A percentile compares a stretch with the other conserved stretches of the same genome.
phyloP scores from a whole-genome alignment of 352 stramenopile genomes.

The Pelagophyceae sp. region DNA sequence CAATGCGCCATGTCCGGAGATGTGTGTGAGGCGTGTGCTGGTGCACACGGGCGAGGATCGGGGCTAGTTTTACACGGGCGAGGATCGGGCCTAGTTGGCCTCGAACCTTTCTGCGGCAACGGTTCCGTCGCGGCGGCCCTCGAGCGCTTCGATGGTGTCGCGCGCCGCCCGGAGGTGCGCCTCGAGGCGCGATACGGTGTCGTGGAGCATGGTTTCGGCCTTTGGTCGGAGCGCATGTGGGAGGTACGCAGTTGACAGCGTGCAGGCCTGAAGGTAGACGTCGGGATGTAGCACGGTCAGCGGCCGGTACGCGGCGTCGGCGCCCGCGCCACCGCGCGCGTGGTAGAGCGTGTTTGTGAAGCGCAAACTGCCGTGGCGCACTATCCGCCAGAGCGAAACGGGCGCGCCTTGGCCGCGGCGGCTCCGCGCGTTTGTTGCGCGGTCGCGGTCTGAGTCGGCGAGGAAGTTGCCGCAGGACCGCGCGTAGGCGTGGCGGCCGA shows the following conservation, averaged over 20 bases:
- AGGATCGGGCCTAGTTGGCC: no score
- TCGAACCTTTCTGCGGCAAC: no score
- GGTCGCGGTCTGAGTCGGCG: background rate
- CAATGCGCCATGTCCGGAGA: no score
- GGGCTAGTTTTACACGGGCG: no score
- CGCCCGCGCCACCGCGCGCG: background rate
- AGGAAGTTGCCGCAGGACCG: slow-evolving; percentile 5
- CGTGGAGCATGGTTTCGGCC: background rate
- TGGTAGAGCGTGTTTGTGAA: background rate
- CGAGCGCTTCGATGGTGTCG: no score
- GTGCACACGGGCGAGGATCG: no score
- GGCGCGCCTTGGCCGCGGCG: background rate
- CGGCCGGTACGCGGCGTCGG: background rate
- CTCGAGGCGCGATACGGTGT: background rate
- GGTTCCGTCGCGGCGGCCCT: no score
- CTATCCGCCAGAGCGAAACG: background rate
- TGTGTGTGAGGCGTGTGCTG: no score
- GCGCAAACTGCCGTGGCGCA: background rate
- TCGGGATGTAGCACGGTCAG: background rate
- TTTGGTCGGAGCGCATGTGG: background rate
- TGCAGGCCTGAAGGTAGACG: background rate
- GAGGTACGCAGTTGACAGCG: background rate
- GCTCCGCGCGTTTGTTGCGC: background rate
- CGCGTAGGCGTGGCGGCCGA: background rate
- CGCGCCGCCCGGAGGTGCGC: background rate